phyloP scores from a whole-genome alignment of 2,329 filamentous ascomycete species.

The Cladophialophora bantiana region DNA sequence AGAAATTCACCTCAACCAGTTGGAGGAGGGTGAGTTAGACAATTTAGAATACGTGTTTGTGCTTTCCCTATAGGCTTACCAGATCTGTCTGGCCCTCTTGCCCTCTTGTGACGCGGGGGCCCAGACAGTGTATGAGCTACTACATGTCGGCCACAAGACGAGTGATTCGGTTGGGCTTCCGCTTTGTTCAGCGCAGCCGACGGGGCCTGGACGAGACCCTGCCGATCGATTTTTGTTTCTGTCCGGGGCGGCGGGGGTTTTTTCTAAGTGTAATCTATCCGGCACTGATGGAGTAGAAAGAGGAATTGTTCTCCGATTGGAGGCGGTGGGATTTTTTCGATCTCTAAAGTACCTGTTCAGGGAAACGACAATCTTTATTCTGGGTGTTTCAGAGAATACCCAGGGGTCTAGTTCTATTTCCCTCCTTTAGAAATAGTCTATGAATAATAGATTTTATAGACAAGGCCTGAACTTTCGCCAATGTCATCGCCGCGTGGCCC shows the following conservation, averaged over 20 bases:
- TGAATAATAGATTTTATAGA: neutral
- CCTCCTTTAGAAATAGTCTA: neutral
- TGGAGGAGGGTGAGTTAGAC: too few relatives aligned
- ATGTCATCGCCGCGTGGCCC: neutral
- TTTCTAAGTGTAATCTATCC: too few relatives aligned
- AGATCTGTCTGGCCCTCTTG: too few relatives aligned
- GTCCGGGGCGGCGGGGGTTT: neutral
- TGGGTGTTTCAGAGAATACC: neutral
- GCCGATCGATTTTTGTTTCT: neutral
- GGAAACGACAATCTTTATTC: neutral
- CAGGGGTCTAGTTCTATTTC: neutral
- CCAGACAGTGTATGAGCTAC: neutral
- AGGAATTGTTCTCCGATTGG: neutral
- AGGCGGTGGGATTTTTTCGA: neutral
- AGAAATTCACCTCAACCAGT: too few relatives aligned
- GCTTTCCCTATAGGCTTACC: too few relatives aligned
- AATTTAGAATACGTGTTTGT: too few relatives aligned
- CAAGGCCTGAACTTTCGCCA: neutral
- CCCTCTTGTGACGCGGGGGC: neutral
- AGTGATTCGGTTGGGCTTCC: neutral
- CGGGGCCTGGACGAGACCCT: neutral
- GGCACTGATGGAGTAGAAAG: neutral
- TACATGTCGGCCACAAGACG: neutral
- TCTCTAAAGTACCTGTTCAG: neutral
- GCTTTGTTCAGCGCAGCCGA: neutral